These are phyloP conservation scores for Macaranga tanarius DNA, from an alignment of 441 rosid genomes.

Conservation along the genomic window DNA sequence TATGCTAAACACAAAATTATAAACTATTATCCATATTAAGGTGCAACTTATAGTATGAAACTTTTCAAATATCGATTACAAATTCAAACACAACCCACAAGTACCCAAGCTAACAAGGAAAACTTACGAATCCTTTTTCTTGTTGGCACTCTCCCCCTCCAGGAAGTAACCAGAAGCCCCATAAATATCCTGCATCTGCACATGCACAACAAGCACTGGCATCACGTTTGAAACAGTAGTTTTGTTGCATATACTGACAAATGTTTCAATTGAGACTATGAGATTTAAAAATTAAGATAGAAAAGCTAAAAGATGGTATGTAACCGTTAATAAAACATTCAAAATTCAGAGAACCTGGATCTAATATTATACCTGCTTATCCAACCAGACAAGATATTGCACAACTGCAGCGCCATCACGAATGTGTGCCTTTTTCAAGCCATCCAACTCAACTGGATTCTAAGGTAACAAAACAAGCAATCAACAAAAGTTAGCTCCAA, in stretches of 20 bases:
- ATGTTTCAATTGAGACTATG: constrained; percentile 1
- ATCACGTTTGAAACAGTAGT: constrained; percentile 20
- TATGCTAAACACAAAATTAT: neutral
- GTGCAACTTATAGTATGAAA: neutral
- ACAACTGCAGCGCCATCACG: constrained; percentile 99
- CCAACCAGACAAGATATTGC: constrained; percentile 96
- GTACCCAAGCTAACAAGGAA: neutral
- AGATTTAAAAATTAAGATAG: neutral
- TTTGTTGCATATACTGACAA: constrained; percentile 8
- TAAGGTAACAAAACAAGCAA: constrained; percentile 25
- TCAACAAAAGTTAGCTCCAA: constrained; percentile 9
- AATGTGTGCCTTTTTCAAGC: constrained; percentile 82
- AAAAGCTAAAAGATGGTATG: neutral
- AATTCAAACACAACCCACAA: constrained; percentile 4
- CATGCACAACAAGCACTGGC: constrained; percentile 23
- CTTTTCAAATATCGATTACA: neutral
- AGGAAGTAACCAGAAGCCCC: constrained; percentile 98
- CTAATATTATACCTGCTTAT: constrained; percentile 60
- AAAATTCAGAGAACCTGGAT: constrained; percentile 3
- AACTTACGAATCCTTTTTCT: constrained; percentile 52
- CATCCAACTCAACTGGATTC: constrained; percentile 93
- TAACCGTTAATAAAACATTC: neutral
- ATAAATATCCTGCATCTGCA: constrained; percentile 86
- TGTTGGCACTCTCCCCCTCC: constrained; percentile 53
- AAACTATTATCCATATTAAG: no score